Percentiles rank a stretch among this genome's conserved stretches.
These are phyloP conservation scores for Cryptosporidium tyzzeri DNA, from an alignment of 169 alveolate species.

Conservation along the genomic window DNA sequence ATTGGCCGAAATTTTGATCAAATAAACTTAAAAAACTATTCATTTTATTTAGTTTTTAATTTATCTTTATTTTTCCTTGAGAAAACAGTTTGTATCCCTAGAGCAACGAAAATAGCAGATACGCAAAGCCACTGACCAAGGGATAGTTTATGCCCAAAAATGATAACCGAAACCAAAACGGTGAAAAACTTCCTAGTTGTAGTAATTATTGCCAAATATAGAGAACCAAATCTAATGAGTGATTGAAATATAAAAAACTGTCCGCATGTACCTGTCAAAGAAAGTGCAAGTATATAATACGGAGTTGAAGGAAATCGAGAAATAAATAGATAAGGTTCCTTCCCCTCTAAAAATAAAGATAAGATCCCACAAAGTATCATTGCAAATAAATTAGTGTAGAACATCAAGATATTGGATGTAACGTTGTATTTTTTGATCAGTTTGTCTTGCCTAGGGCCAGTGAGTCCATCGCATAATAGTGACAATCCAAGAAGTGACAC, in stretches of 20 bases:
- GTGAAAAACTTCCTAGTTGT: conserved; percentile 89
- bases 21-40: neutral
- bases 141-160: conserved; percentile 86
- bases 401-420: conserved; percentile 86
- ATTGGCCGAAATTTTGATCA: neutral
- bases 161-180: conserved; percentile 87
- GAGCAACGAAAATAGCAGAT: conserved; percentile 83
- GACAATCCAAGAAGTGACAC: conserved; percentile 84
- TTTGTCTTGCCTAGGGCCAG: conserved; percentile 93
- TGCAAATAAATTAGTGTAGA: conserved; percentile 86
- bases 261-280: conserved; percentile 89
- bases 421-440: conserved; percentile 84
- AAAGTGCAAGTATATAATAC: conserved; percentile 80
- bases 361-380: conserved; percentile 79
- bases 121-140: conserved; percentile 88
- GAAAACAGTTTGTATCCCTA: conserved; percentile 80
- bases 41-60: neutral
- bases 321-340: conserved; percentile 81
- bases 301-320: conserved; percentile 78
- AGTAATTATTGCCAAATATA: conserved; percentile 89
- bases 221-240: conserved; percentile 88
- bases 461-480: conserved; percentile 89
- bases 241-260: conserved; percentile 89
- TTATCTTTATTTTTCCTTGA: conserved; percentile 36
- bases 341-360: conserved; percentile 86